Evolutionary conservation across 1,284 basidiomycete genomes (phyloP).

Genomic region (Ustilago nuda): DNA sequence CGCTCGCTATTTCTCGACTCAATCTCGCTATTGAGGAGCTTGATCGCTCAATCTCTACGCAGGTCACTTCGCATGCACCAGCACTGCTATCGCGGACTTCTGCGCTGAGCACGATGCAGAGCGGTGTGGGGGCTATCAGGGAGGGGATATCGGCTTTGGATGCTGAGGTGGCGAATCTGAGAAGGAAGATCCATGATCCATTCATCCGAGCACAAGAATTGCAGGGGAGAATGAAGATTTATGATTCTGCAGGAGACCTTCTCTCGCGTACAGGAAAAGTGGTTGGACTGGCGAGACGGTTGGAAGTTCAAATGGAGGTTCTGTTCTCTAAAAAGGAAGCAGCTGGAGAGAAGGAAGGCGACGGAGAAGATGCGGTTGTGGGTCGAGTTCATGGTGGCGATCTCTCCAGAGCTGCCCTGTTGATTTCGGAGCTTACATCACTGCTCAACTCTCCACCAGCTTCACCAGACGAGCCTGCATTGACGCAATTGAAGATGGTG

Average conservation of each 20-base stretch:
- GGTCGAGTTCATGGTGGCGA: constrained; percentile 47
- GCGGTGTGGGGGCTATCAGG: constrained; percentile 9
- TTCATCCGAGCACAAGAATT: constrained; percentile 20
- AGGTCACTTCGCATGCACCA: constrained; percentile 39
- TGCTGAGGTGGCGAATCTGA: constrained; percentile 18
- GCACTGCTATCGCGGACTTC: constrained; percentile 22
- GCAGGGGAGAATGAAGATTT: constrained; percentile 16
- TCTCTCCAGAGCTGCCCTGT: constrained; percentile 49
- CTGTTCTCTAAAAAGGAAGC: constrained; percentile 24
- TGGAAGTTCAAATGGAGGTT: constrained; percentile 53
- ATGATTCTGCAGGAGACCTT: constrained; percentile 32
- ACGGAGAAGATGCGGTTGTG: constrained; percentile 41
- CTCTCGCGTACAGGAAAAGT: constrained; percentile 30
- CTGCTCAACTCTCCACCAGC: constrained; percentile 8
- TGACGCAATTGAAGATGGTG: constrained; percentile 42
- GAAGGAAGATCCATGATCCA: constrained; percentile 29
- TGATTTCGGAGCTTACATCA: constrained; percentile 39
- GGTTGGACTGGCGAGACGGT: constrained; percentile 36
- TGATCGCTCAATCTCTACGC: constrained; percentile 28
- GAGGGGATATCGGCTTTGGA: constrained; percentile 23
- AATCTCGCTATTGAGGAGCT: constrained; percentile 54
- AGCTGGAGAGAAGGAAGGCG: constrained; percentile 4
- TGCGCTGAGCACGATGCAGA: constrained; percentile 19
- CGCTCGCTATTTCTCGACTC: constrained; percentile 49
- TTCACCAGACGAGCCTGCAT: constrained; percentile 55